Evolutionary conservation across 2,329 filamentous ascomycete genomes (phyloP).

Genomic region (Clonostachys rosea): DNA sequence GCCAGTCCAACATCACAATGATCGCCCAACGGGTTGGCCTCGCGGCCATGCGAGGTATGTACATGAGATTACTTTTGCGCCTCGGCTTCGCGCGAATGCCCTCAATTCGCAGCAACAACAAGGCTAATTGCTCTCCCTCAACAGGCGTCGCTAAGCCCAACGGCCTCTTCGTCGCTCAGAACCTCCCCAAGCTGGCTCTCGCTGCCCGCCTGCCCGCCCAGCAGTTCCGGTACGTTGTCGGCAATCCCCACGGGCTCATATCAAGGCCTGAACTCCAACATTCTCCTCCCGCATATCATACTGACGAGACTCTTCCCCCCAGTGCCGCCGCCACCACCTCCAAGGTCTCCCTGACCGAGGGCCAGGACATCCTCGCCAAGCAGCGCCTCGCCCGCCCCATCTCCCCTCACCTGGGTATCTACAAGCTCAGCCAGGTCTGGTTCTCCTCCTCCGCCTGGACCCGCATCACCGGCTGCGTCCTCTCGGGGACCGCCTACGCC

Average conservation of each 20-base stretch:
- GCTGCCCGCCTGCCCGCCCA: slow-evolving; percentile 32
- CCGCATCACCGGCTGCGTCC: slow-evolving; percentile 74
- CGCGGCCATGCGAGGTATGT: slow-evolving; percentile 53
- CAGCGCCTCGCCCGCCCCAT: slow-evolving; percentile 82
- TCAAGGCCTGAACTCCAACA: not conserved
- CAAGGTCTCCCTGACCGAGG: slow-evolving; percentile 49
- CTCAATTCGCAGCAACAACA: not conserved
- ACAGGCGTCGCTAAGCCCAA: slow-evolving; percentile 32
- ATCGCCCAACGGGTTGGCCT: slow-evolving; percentile 53
- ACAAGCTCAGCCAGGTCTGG: slow-evolving; percentile 84
- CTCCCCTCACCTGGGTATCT: slow-evolving; percentile 81
- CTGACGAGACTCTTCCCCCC: not conserved
- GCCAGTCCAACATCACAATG: slow-evolving; percentile 32
- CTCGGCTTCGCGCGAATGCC: not conserved
- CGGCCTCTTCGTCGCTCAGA: slow-evolving; percentile 39
- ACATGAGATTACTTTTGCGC: not conserved
- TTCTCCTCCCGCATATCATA: not conserved
- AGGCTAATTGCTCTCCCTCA: not conserved
- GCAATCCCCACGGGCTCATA: not conserved
- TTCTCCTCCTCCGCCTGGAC: slow-evolving; percentile 67
- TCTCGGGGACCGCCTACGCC: slow-evolving; percentile 72
- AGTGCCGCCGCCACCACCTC: slow-evolving; percentile 41
- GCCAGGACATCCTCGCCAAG: slow-evolving; percentile 63
- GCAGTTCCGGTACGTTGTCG: slow-evolving; percentile 38
- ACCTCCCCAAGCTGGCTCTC: slow-evolving; percentile 39